Conservation (phyloP, 2,329 filamentous ascomycete genomes). For the Penicillium hordei region DNA sequence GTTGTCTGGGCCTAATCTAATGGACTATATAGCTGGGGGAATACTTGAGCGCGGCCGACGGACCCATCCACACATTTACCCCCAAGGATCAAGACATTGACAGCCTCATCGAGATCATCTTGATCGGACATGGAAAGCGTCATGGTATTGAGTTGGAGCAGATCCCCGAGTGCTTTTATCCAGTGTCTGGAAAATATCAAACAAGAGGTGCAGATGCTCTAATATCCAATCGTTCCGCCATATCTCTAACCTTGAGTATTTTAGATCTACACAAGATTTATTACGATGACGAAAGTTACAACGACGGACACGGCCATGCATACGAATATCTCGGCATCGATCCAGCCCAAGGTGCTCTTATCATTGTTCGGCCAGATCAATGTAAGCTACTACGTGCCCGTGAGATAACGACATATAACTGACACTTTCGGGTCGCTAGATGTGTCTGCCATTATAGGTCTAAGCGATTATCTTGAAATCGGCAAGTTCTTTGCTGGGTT, state of each 20-base stretch:
- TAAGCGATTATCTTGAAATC: constrained; percentile 35
- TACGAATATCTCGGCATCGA: constrained; percentile 59
- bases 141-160: constrained; percentile 51
- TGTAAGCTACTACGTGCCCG: constrained; percentile 42
- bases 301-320: constrained; percentile 56
- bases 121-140: constrained; percentile 55
- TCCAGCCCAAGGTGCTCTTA: constrained; percentile 46
- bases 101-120: constrained; percentile 57
- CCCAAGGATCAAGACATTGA: constrained; percentile 48
- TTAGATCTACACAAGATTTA: constrained; percentile 60
- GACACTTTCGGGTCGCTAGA: constrained; percentile 26
- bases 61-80: constrained; percentile 48
- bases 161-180: constrained; percentile 59
- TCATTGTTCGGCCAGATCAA: constrained; percentile 62
- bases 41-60: constrained; percentile 42
- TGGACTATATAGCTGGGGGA: constrained; percentile 36
- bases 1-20: constrained; percentile 1
- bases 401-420: neutral
- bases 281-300: constrained; percentile 57
- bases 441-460: constrained; percentile 40
- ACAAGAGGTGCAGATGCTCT: constrained; percentile 51
- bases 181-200: constrained; percentile 55
- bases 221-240: neutral
- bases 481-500: constrained; percentile 40
- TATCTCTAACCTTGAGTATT: neutral